phyloP scores from a whole-genome alignment of 139 green algal species.

The Chlorella sp. region DNA sequence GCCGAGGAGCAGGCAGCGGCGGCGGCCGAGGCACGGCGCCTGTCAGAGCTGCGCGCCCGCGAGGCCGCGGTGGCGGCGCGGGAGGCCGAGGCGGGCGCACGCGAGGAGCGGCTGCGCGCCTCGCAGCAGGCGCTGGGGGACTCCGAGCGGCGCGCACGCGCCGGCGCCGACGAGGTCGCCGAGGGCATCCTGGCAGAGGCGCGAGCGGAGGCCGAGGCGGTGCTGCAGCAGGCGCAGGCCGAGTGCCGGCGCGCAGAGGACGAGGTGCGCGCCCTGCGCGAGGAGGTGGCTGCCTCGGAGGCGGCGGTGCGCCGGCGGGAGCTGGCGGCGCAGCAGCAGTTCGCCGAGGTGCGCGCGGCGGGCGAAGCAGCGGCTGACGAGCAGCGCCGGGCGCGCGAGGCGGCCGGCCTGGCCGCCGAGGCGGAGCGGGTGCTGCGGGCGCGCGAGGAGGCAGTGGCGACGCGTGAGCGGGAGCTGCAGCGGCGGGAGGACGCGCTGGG shows the following conservation, averaged over 20 bases:
- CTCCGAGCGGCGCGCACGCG: not conserved
- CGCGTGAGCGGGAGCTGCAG: constrained; percentile 22
- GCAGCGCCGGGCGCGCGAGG: constrained; percentile 11
- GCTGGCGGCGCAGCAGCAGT: not conserved
- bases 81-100: not conserved
- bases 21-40: constrained; percentile 13
- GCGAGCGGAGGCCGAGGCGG: constrained; percentile 11
- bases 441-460: constrained; percentile 19
- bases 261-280: constrained; percentile 11
- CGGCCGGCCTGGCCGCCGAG: constrained; percentile 11
- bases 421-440: constrained; percentile 15
- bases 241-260: constrained; percentile 18
- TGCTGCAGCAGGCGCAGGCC: constrained; percentile 19
- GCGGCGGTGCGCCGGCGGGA: constrained; percentile 12
- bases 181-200: constrained; percentile 7
- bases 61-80: constrained; percentile 13
- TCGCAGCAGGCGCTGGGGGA: constrained; percentile 14
- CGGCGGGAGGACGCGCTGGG: constrained; percentile 14
- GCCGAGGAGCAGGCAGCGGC: constrained; percentile 5
- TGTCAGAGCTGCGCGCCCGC: constrained; percentile 15
- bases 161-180: not conserved
- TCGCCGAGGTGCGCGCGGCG: not conserved
- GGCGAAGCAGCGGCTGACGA: not conserved
- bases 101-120: constrained; percentile 1
- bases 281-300: constrained; percentile 9